Conservation (phyloP, 306 rosid species). For the Prunus salicina region DNA sequence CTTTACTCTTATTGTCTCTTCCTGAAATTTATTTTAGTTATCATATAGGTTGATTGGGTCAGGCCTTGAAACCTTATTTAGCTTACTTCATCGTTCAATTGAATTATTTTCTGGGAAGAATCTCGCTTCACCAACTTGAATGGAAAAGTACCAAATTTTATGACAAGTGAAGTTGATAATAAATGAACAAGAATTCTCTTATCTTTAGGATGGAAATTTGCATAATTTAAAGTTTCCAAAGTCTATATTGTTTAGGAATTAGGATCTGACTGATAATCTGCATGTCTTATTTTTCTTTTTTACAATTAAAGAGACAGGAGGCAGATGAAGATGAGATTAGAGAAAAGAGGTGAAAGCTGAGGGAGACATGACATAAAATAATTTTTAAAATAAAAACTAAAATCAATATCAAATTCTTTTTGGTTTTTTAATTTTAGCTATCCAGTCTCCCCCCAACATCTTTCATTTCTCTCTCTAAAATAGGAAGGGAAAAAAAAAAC, state of each 20-base stretch:
- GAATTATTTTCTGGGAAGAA: neutral
- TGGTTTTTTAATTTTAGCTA: too few species aligned
- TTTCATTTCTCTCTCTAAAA: too few species aligned
- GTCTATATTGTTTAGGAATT: neutral
- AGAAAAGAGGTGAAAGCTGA: too few species aligned
- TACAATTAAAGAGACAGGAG: too few species aligned
- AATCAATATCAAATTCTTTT: too few species aligned
- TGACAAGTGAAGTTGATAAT: neutral
- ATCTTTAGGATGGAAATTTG: neutral
- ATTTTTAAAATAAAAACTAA: too few species aligned
- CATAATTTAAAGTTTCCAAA: neutral
- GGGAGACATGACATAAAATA: too few species aligned
- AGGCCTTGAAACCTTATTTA: neutral
- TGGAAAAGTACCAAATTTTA: neutral
- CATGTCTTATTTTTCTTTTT: neutral
- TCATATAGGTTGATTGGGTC: neutral
- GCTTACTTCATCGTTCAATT: neutral
- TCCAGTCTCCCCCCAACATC: too few species aligned
- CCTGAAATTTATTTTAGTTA: neutral
- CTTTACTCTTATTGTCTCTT: neutral
- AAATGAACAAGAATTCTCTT: neutral
- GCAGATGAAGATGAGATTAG: too few species aligned
- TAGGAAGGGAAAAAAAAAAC: too few species aligned
- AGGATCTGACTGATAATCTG: neutral
- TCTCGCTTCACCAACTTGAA: too few species aligned